Conservation (phyloP, 208 protist genomes). For the Acanthamoeba lenticulata region DNA sequence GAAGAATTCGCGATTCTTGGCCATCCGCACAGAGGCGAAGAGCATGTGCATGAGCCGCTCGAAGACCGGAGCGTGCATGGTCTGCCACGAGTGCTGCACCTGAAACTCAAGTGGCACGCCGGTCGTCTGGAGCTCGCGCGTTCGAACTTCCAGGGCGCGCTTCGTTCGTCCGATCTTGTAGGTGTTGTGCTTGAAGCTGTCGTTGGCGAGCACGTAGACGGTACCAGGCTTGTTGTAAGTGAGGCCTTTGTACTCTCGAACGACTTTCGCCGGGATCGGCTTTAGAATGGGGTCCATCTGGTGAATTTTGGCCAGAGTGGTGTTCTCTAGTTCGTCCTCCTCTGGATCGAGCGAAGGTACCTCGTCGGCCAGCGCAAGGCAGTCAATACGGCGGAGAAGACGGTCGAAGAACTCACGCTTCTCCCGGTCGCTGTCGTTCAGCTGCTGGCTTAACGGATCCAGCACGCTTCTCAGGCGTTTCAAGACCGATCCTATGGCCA, state of each 20-base stretch:
- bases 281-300: background rate
- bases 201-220: background rate
- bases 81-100: background rate
- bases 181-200: background rate
- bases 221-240: background rate
- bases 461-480: background rate
- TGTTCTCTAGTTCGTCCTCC: background rate
- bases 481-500: background rate
- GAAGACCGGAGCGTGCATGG: background rate
- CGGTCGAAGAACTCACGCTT: background rate
- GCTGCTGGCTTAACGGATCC: background rate
- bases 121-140: background rate
- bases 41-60: slow-evolving; percentile 5
- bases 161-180: slow-evolving; percentile 4
- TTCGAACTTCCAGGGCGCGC: background rate
- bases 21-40: background rate
- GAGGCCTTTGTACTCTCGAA: background rate
- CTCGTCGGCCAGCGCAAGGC: background rate
- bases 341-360: background rate
- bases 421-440: background rate
- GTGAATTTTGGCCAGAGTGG: background rate
- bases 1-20: slow-evolving; percentile 49
- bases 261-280: background rate
- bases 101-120: background rate
- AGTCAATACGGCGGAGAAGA: background rate